Conservation (phyloP, 345 rosid genomes). For the Pugionium dolabratum region DNA sequence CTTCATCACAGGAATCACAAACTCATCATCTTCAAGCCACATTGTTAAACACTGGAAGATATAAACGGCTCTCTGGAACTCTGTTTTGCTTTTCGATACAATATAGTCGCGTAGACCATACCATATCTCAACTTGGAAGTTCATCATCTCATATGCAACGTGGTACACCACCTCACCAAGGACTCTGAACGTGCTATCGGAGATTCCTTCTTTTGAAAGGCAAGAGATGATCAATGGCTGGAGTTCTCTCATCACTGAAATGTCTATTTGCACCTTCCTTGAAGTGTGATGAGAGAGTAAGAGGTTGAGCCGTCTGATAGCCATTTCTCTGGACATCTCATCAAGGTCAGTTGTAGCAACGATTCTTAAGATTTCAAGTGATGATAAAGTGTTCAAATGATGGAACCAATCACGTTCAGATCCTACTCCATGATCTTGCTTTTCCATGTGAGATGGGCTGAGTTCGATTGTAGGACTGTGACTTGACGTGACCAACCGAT, state of each 20-base stretch:
- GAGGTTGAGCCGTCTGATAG: not conserved
- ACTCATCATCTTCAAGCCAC: not conserved
- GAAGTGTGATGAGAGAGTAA: constrained; percentile 10
- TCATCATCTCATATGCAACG: constrained; percentile 16
- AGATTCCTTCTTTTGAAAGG: constrained; percentile 18
- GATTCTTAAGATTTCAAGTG: not conserved
- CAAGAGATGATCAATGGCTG: constrained; percentile 20
- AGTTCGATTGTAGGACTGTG: not conserved
- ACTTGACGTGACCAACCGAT: not conserved
- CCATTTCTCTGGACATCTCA: not conserved
- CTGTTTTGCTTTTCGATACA: not conserved
- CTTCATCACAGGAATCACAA: constrained; percentile 1
- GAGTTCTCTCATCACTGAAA: constrained; percentile 10
- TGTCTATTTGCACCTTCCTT: not conserved
- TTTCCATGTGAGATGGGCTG: not conserved
- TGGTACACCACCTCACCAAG: constrained; percentile 20
- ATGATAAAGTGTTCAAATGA: not conserved
- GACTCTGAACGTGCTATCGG: constrained; percentile 21
- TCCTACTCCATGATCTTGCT: not conserved
- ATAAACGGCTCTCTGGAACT: constrained; percentile 19
- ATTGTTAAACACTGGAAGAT: constrained; percentile 18
- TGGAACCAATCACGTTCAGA: not conserved
- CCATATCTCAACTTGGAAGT: not conserved
- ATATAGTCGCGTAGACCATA: not conserved
- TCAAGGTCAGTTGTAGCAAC: not conserved